Evolutionary conservation across 2,329 filamentous ascomycete species (phyloP).

Genomic region (Diaporthe velutina): DNA sequence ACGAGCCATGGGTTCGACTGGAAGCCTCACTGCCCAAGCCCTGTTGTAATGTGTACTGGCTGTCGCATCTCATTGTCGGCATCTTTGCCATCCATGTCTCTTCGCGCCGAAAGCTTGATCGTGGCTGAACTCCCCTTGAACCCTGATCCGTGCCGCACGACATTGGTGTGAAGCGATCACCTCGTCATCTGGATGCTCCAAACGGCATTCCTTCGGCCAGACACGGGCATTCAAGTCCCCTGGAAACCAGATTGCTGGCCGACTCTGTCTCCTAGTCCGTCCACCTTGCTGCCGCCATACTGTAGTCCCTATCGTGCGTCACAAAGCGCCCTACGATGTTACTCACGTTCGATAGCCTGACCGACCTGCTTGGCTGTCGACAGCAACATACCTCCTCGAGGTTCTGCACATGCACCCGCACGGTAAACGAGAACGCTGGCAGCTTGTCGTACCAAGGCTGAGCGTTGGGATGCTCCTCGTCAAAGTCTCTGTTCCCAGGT

Average conservation of each 20-base stretch:
- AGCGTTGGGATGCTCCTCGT: slow-evolving; percentile 4
- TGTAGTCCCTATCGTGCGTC: not conserved
- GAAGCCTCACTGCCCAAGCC: not conserved
- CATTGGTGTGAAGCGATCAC: not conserved
- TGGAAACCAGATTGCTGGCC: not conserved
- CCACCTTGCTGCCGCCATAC: not conserved
- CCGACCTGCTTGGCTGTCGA: not conserved
- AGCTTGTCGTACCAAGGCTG: not conserved
- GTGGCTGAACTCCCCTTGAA: not conserved
- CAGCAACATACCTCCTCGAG: not conserved
- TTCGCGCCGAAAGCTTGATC: not conserved
- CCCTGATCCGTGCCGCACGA: not conserved
- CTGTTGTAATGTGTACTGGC: not conserved
- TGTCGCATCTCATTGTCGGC: too few relatives aligned
- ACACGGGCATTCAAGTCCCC: not conserved
- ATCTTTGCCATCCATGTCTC: not conserved
- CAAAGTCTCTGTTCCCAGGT: not conserved
- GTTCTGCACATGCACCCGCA: not conserved
- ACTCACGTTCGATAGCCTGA: not conserved
- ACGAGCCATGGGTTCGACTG: not conserved
- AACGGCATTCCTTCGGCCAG: not conserved
- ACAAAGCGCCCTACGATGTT: too few relatives aligned
- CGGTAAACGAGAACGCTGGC: not conserved
- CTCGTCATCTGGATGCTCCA: not conserved
- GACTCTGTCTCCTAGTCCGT: too few relatives aligned